These are phyloP conservation scores for Leptomonas seymouri DNA, from an alignment of 208 protist species.

Conservation along the genomic window DNA sequence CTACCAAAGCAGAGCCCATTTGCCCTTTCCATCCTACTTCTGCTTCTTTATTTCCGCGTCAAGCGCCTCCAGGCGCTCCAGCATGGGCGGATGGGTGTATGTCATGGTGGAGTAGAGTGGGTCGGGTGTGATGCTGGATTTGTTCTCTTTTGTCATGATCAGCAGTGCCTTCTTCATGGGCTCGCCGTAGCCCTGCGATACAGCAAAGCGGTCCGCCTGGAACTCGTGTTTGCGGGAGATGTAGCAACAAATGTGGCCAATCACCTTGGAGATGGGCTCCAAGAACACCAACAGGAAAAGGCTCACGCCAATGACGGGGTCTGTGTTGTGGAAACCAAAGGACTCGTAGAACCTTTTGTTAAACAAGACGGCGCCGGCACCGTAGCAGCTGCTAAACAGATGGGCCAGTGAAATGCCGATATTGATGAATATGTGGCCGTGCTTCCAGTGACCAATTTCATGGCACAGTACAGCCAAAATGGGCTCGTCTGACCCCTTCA, in stretches of 20 bases:
- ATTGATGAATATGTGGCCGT: constrained; percentile 53
- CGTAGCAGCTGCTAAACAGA: constrained; percentile 61
- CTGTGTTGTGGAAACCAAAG: constrained; percentile 65
- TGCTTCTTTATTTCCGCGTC: constrained; percentile 52
- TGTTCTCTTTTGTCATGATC: constrained; percentile 69
- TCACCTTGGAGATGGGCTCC: constrained; percentile 37
- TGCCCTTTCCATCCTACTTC: neutral
- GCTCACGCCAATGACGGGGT: constrained; percentile 67
- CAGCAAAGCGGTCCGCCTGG: constrained; percentile 74
- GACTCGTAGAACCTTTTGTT: constrained; percentile 58
- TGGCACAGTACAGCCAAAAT: constrained; percentile 83
- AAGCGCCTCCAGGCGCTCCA: constrained; percentile 78
- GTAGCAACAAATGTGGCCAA: constrained; percentile 44
- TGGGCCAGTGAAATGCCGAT: constrained; percentile 42
- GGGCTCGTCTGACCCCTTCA: constrained; percentile 58
- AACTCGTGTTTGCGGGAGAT: constrained; percentile 63
- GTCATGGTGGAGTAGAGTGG: constrained; percentile 68
- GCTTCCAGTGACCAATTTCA: constrained; percentile 91
- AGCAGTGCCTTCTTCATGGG: constrained; percentile 51
- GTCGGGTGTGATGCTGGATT: constrained; percentile 60
- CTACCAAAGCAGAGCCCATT: too few relatives aligned
- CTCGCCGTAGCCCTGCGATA: constrained; percentile 46
- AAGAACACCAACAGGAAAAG: constrained; percentile 58
- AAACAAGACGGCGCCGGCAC: constrained; percentile 65
- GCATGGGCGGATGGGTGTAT: constrained; percentile 74